These are phyloP conservation scores for Lumnitzera littorea DNA, from an alignment of 345 rosid species.

Conservation along the genomic window DNA sequence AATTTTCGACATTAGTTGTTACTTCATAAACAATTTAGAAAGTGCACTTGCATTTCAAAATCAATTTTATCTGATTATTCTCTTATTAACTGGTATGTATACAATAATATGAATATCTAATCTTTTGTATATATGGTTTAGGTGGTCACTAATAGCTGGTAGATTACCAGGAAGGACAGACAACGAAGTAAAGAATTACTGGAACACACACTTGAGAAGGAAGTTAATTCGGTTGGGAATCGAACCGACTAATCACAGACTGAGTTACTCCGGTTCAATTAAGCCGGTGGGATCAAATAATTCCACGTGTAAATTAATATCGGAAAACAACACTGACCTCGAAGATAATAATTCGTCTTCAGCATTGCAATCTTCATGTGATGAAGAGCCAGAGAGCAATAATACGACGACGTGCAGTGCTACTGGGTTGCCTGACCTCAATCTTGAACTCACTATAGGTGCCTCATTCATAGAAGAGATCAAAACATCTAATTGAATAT, in stretches of 20 bases:
- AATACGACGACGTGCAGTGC: neutral
- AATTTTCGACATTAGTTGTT: no score
- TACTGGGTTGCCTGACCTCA: slow-evolving; percentile 21
- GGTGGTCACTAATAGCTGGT: slow-evolving; percentile 32
- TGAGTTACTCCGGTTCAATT: neutral
- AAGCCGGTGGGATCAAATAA: slow-evolving; percentile 1
- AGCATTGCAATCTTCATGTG: slow-evolving; percentile 7
- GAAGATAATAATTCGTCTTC: slow-evolving; percentile 7
- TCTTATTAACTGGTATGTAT: no score
- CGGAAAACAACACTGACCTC: neutral
- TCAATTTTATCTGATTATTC: neutral
- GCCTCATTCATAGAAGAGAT: slow-evolving; percentile 4
- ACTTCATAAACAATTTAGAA: no score
- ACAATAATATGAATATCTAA: neutral
- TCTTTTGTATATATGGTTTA: neutral
- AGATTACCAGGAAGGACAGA: slow-evolving; percentile 32
- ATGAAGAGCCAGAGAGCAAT: slow-evolving; percentile 7
- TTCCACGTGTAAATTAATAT: neutral
- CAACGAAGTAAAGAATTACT: slow-evolving; percentile 31
- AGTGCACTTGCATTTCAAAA: no score
- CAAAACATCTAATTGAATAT: no score
- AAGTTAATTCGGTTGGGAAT: slow-evolving; percentile 19
- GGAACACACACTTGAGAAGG: slow-evolving; percentile 28
- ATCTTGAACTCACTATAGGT: slow-evolving; percentile 20
- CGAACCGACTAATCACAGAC: slow-evolving; percentile 18